Evolutionary conservation across 495 filamentous ascomycete genomes (phyloP).

Genomic region (Glonium stellatum): DNA sequence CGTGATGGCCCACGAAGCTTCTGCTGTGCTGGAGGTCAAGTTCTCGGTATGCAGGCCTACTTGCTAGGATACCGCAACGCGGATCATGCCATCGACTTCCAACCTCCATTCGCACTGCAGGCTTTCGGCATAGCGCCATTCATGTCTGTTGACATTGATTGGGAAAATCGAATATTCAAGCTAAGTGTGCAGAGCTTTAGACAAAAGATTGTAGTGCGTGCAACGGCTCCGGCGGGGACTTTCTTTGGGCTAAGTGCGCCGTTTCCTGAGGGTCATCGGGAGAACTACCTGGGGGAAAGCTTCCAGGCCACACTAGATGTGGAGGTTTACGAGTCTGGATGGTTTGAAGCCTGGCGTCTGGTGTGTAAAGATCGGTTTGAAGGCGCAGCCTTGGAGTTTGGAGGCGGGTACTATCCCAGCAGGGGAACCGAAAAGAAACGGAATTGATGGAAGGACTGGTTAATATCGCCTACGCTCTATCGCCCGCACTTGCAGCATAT

Average conservation of each 20-base stretch:
- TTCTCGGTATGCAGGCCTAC: constrained; percentile 41
- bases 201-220: constrained; percentile 34
- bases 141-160: constrained; percentile 33
- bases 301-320: constrained; percentile 38
- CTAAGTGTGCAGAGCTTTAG: constrained; percentile 31
- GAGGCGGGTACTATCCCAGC: constrained; percentile 37
- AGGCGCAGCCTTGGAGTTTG: constrained; percentile 41
- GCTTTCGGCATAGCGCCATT: constrained; percentile 31
- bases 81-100: constrained; percentile 30
- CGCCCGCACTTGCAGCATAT: too few species aligned
- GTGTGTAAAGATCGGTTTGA: constrained; percentile 34
- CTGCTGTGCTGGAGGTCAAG: constrained; percentile 39
- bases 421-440: constrained; percentile 26
- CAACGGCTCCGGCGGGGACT: constrained; percentile 31
- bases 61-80: constrained; percentile 33
- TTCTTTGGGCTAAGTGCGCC: constrained; percentile 38
- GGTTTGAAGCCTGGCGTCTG: constrained; percentile 32
- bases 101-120: constrained; percentile 32
- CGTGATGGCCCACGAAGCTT: constrained; percentile 15
- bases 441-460: constrained; percentile 6
- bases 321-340: constrained; percentile 31
- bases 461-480: too few species aligned
- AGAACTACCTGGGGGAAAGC: constrained; percentile 39
- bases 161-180: constrained; percentile 27
- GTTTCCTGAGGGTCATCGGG: constrained; percentile 37